Evolutionary conservation across 768 basidiomycete species (phyloP), one percentile per base, ranked within the genome.

Genomic region (Tricholoma flavovirens): DNA sequence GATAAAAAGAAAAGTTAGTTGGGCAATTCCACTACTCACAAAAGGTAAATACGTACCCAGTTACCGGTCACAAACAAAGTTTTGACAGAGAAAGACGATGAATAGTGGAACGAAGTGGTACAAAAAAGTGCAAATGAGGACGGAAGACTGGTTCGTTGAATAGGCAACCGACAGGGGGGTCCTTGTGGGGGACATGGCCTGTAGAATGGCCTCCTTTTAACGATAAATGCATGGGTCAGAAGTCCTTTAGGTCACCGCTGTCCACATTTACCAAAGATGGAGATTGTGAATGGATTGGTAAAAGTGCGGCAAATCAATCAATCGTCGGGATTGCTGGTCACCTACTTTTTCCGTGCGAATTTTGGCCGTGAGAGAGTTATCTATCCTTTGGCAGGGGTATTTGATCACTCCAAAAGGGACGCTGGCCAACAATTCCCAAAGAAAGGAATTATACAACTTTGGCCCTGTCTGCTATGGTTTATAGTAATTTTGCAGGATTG

Each of bases 271-370:
- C 63, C 62, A 57, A 51, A 58, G n/a, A 51, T 50, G 49, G 59
- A 17, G 36, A 63, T 61, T 59, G n/a, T 56, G 22, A 4, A n/a
- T 8, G 17, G 64, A 64, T 64, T 63, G 58, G 60, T 58, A 7
- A 59, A 65, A 58, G 51, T 55, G 53, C 51, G 30, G 51, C 17
- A 42, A 40, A 54, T 62, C 56, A 56, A 66, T 66, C 63, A 32
- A 50, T 17, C 56, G 38, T 58, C 63, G 63, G 66, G 66, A 69
- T 69, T 69, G 67, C 57, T 33, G 62, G 66, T n/a, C n/a, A 64
- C 64, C 64, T 60, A 67, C 55, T 55, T 68, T 65, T 64, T 59
- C 71, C 49, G 57, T 60, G 60, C 10, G 63, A 64, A 59, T 51
- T 53, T 51, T 55, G 8, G 51, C 56, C 51, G 48, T 42, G 33